Evolutionary conservation across 441 rosid genomes (phyloP).

Genomic region (Pelargonium cotyledonis): DNA sequence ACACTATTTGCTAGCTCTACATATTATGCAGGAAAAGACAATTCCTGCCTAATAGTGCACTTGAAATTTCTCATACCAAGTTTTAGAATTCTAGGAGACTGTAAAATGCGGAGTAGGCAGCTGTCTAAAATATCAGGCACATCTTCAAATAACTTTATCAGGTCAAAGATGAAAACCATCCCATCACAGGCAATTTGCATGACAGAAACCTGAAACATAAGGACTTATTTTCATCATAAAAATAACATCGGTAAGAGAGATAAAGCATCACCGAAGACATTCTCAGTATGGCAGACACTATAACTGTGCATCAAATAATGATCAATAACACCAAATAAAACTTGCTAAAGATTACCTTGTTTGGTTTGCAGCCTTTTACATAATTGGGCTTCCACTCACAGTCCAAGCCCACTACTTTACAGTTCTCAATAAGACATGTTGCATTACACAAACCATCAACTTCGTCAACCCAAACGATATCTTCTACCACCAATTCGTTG

Average conservation of each 20-base stretch:
- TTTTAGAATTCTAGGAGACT: constrained; percentile 60
- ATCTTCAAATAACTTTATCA: constrained; percentile 69
- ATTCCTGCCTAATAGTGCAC: constrained; percentile 8
- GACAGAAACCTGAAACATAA: constrained; percentile 74
- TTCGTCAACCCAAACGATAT: constrained; percentile 70
- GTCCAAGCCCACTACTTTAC: constrained; percentile 79
- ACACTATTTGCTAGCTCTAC: too few relatives aligned
- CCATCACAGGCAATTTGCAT: constrained; percentile 78
- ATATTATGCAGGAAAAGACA: neutral
- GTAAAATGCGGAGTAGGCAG: constrained; percentile 69
- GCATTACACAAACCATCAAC: constrained; percentile 48
- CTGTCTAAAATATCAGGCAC: constrained; percentile 52
- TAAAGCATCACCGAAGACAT: neutral
- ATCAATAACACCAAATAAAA: neutral
- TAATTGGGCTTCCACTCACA: constrained; percentile 97
- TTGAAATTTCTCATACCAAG: constrained; percentile 53
- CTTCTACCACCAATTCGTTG: constrained; percentile 54
- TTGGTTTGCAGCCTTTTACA: constrained; percentile 61
- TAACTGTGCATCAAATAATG: neutral
- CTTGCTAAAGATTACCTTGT: constrained; percentile 46
- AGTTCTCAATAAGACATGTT: constrained; percentile 47
- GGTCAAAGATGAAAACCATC: constrained; percentile 75
- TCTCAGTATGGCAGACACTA: neutral
- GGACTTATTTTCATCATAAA: constrained; percentile 13
- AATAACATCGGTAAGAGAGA: neutral